Percentiles rank a stretch among this genome's conserved stretches.
Evolutionary conservation across 2,329 filamentous ascomycete genomes (phyloP).

Genomic region (Verticillium dahliae): DNA sequence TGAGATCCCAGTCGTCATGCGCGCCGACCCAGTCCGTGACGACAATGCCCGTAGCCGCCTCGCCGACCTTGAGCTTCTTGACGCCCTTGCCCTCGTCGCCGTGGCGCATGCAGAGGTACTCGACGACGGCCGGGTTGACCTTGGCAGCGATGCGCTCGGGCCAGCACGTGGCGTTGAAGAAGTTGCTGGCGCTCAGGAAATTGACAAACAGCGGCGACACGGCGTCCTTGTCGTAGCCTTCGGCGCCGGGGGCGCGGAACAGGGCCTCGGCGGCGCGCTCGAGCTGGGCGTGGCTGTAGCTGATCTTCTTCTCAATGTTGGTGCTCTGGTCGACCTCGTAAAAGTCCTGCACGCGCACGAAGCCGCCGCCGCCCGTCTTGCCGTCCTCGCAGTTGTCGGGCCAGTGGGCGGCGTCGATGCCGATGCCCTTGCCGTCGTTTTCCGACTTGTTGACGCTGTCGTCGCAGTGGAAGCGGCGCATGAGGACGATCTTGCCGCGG

Average conservation of each 20-base stretch:
- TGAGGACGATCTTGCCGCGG: conserved; percentile 75
- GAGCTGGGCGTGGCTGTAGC: conserved; percentile 67
- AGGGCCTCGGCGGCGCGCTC: conserved; percentile 57
- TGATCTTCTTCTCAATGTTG: conserved; percentile 76
- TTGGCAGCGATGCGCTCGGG: conserved; percentile 84
- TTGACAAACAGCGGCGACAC: conserved; percentile 74
- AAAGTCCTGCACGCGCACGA: conserved; percentile 86
- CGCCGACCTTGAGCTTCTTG: conserved; percentile 47
- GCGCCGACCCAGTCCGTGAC: conserved; percentile 91
- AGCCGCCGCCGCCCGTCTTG: conserved; percentile 61
- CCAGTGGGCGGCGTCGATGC: conserved; percentile 63
- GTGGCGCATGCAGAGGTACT: conserved; percentile 55
- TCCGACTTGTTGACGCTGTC: conserved; percentile 40
- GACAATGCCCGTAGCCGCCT: conserved; percentile 78
- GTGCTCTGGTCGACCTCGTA: conserved; percentile 75
- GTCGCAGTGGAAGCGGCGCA: conserved; percentile 71
- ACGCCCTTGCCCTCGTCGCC: conserved; percentile 44
- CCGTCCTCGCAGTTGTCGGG: conserved; percentile 83
- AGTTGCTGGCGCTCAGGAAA: conserved; percentile 86
- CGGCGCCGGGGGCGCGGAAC: conserved; percentile 33
- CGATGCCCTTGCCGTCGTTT: conserved; percentile 46
- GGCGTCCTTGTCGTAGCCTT: conserved; percentile 15
- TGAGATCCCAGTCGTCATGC: conserved; percentile 83
- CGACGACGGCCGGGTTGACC: conserved; percentile 70
- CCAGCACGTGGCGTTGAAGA: conserved; percentile 90